Evolutionary conservation across 306 rosid species (phyloP).

Genomic region (Quercus engelmannii): DNA sequence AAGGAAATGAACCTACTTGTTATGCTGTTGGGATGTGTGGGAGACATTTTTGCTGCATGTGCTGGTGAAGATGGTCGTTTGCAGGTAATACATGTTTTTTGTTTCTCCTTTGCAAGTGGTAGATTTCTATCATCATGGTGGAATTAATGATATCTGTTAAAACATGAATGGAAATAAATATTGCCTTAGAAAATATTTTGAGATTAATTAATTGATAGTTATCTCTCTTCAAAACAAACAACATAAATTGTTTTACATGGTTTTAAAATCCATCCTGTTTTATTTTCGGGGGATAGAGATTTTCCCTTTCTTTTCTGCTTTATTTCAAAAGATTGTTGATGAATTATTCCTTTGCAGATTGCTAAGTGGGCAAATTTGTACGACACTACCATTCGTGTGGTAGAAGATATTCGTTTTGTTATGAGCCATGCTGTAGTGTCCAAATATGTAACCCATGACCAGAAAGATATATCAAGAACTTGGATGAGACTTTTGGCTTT

Average conservation of each 20-base stretch:
- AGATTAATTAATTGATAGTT: slow-evolving; percentile 1
- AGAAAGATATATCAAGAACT: slow-evolving; percentile 70
- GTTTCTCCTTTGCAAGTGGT: background rate
- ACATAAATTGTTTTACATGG: background rate
- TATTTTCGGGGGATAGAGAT: background rate
- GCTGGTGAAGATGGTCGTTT: slow-evolving; percentile 61
- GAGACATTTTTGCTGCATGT: slow-evolving; percentile 73
- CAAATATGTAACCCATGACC: slow-evolving; percentile 66
- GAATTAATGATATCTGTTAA: background rate
- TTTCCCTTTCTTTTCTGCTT: background rate
- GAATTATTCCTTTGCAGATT: slow-evolving; percentile 44
- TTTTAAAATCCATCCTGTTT: background rate
- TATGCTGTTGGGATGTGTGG: slow-evolving; percentile 74
- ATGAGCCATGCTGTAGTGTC: slow-evolving; percentile 83
- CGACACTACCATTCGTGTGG: slow-evolving; percentile 72
- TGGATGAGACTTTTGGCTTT: slow-evolving; percentile 82
- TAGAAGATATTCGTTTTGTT: slow-evolving; percentile 94
- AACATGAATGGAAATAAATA: slow-evolving; percentile 10
- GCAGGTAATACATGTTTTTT: slow-evolving; percentile 50
- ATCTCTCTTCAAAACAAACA: background rate
- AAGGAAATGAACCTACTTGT: slow-evolving; percentile 82
- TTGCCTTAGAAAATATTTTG: background rate
- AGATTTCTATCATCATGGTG: background rate
- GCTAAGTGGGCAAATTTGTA: slow-evolving; percentile 57
- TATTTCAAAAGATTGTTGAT: background rate